Conservation (phyloP, 805 yeast genomes). For the Pichia nakasei region DNA sequence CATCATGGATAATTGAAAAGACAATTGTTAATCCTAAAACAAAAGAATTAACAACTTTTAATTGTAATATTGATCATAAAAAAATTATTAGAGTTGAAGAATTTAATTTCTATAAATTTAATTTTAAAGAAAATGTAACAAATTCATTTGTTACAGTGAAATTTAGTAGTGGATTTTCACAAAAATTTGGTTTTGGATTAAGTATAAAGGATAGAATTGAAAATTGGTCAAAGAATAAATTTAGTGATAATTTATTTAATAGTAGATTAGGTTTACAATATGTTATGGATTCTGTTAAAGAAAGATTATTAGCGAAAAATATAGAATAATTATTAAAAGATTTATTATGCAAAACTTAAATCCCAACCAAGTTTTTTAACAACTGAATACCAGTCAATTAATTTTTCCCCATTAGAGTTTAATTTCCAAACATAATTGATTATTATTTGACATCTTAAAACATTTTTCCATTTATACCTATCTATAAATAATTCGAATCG, state of each 20-base stretch:
- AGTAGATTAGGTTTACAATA: conserved; percentile 66
- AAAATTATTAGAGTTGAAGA: conserved; percentile 74
- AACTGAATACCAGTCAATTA: conserved; percentile 66
- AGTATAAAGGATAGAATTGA: conserved; percentile 72
- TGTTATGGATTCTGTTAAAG: conserved; percentile 51
- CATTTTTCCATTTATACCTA: conserved; percentile 64
- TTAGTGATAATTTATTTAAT: conserved; percentile 55
- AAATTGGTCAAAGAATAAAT: conserved; percentile 66
- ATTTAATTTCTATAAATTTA: conserved; percentile 44
- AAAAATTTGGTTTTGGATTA: conserved; percentile 21
- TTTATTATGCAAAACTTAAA: conserved; percentile 53
- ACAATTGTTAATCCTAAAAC: conserved; percentile 58
- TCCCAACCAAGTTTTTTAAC: conserved; percentile 69
- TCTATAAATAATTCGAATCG: conserved; percentile 49
- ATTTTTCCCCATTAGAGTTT: conserved; percentile 44
- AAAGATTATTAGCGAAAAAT: conserved; percentile 10
- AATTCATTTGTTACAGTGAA: conserved; percentile 44
- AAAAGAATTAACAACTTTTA: conserved; percentile 54
- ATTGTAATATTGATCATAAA: conserved; percentile 78
- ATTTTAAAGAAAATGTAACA: conserved; percentile 27
- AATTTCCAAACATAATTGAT: conserved; percentile 41
- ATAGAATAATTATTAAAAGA: background rate
- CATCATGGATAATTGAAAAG: conserved; percentile 76
- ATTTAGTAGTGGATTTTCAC: conserved; percentile 59
- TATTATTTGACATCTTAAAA: conserved; percentile 34